Evolutionary conservation across 176 grass and related monocot genomes (phyloP), one percentile per base, ranked within the genome.

Genomic region (Pontederia crassipes): DNA sequence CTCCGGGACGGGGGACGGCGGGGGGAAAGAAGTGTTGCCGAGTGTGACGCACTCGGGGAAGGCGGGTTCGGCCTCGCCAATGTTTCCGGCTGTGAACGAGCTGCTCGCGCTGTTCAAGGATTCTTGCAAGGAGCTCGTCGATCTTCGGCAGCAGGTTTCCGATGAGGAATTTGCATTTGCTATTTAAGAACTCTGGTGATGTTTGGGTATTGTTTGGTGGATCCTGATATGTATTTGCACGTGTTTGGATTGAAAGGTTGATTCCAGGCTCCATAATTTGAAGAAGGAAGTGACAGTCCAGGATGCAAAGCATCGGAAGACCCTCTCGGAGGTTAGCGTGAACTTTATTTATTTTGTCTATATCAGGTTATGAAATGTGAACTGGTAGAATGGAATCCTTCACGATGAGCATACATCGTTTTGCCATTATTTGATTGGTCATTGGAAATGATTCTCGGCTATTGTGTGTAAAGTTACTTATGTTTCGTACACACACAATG

Each of bases 71-170:
- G 79, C 66, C 12, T 68, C 82, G 8, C 88, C 88, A 10, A 72
- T 93, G 59, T 98, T 93, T 52, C 94, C 94, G 11, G 84, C 88
- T 10, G 94, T 98, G 18, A 87, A 98, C 64, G 94, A 98, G 77
- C 74, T 98, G 10, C 77, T 89, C 2, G 79, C 74, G 0, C 81
- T 98, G 48, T 98, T 98, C 77, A 98, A 93, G 79, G 86, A 93
- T 59, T 98, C 94, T 1, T 98, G 93, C 81, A 98, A 98, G 88
- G 93, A 98, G 74, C 78, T 98, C 20, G 77, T 98, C 17, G 88
- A 92, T 74, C 88, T 98, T 68, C 85, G 88, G 61, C 67, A 71
- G 52, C 88, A 98, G 93, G 93, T 92, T 26, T 12, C 32, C 32
- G 6, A 40, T 40, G 32, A 7, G 68, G 54, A 32, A n/a, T 71